These are phyloP conservation scores for Beverwykella pulmonaria DNA, from an alignment of 495 filamentous ascomycete species.

Conservation along the genomic window DNA sequence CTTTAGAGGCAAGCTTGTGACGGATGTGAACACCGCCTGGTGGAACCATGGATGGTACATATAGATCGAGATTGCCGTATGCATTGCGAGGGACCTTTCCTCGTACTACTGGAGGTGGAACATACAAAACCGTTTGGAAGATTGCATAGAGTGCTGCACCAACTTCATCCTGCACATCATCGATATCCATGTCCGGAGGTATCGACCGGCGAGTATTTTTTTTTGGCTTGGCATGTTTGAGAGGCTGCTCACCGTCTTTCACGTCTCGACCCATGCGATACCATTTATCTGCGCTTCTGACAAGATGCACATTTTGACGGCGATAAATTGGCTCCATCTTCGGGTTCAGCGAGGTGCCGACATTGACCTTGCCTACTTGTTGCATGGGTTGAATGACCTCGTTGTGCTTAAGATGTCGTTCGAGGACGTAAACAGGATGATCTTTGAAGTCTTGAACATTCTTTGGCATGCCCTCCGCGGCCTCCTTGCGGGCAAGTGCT, in stretches of 20 bases:
- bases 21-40: slow-evolving; percentile 73
- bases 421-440: slow-evolving; percentile 86
- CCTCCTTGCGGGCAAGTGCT: slow-evolving; percentile 70
- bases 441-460: slow-evolving; percentile 91
- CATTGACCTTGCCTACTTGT: slow-evolving; percentile 73
- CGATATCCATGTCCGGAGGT: slow-evolving; percentile 29
- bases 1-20: slow-evolving; percentile 66
- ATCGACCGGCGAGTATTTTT: slow-evolving; percentile 37
- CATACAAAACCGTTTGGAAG: slow-evolving; percentile 76
- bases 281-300: slow-evolving; percentile 80
- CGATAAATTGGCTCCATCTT: slow-evolving; percentile 73
- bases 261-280: slow-evolving; percentile 81
- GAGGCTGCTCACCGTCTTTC: slow-evolving; percentile 68
- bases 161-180: slow-evolving; percentile 37
- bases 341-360: slow-evolving; percentile 61
- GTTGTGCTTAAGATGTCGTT: slow-evolving; percentile 81
- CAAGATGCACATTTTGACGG: slow-evolving; percentile 73
- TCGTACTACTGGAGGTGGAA: slow-evolving; percentile 70
- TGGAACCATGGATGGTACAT: slow-evolving; percentile 91
- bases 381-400: slow-evolving; percentile 76
- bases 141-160: slow-evolving; percentile 67
- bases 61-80: slow-evolving; percentile 89
- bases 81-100: slow-evolving; percentile 82
- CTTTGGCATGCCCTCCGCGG: slow-evolving; percentile 81
- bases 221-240: slow-evolving; percentile 62